Evolutionary conservation across 805 yeast genomes (phyloP).

Genomic region (Wickerhamia fluorescens): DNA sequence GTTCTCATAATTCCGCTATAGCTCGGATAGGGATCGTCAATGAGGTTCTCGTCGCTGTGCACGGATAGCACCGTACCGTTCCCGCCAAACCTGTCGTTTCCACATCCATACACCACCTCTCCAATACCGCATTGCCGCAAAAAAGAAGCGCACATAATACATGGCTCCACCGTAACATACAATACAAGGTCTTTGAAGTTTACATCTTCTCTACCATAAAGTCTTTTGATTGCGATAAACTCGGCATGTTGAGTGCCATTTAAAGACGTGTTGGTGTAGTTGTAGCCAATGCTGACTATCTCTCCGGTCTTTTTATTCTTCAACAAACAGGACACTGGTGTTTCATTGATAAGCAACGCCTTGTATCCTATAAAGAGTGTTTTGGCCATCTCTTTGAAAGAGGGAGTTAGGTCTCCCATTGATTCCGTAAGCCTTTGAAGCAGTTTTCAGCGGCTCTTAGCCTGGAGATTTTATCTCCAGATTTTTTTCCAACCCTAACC

Average conservation of each 20-base stretch:
- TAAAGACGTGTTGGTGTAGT: conserved; percentile 76
- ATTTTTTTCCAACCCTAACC: too few relatives aligned
- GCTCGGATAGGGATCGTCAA: conserved; percentile 38
- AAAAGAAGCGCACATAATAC: conserved; percentile 96
- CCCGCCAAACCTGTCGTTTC: conserved; percentile 94
- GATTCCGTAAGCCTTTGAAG: too few relatives aligned
- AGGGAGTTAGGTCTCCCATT: conserved; percentile 9
- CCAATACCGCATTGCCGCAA: conserved; percentile 71
- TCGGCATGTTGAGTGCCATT: conserved; percentile 94
- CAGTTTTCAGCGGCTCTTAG: neutral
- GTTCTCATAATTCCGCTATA: conserved; percentile 74
- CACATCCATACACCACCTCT: conserved; percentile 82
- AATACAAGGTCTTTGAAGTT: conserved; percentile 51
- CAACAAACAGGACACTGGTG: conserved; percentile 80
- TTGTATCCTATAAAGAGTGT: conserved; percentile 53
- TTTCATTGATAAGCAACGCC: conserved; percentile 63
- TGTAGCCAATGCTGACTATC: conserved; percentile 71
- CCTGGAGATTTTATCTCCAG: neutral
- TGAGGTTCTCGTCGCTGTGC: conserved; percentile 12
- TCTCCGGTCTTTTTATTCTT: conserved; percentile 24
- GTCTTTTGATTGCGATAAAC: conserved; percentile 61
- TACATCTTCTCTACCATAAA: conserved; percentile 10
- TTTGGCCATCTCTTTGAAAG: conserved; percentile 39
- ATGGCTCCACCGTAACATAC: conserved; percentile 96
- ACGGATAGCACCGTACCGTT: conserved; percentile 79